Evolutionary conservation across 208 protist species (phyloP).

Genomic region (Porcisia deanei): DNA sequence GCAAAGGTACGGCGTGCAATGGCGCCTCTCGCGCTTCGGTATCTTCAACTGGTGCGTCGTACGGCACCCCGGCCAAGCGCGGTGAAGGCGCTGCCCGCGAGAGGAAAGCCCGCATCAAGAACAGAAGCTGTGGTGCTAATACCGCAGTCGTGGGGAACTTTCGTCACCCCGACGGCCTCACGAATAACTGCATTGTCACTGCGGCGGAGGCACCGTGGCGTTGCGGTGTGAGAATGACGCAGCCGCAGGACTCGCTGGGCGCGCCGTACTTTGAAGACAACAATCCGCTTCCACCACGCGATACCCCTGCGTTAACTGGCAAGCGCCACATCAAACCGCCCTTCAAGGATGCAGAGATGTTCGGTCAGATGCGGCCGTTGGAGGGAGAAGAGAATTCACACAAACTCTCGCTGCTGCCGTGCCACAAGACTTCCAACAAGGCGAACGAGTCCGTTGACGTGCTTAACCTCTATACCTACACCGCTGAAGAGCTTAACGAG

Average conservation of each 20-base stretch:
- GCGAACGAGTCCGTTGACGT: conserved; percentile 78
- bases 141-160: background rate
- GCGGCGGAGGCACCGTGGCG: conserved; percentile 39
- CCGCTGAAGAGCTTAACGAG: conserved; percentile 66
- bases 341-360: conserved; percentile 31
- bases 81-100: conserved; percentile 18
- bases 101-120: conserved; percentile 6
- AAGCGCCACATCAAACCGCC: conserved; percentile 40
- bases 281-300: conserved; percentile 49
- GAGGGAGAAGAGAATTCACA: conserved; percentile 13
- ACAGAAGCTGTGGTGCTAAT: background rate
- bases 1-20: background rate
- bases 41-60: background rate
- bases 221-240: conserved; percentile 38
- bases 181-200: conserved; percentile 41
- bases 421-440: conserved; percentile 43
- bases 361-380: conserved; percentile 16
- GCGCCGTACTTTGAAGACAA: conserved; percentile 67
- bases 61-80: conserved; percentile 17
- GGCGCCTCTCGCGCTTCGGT: background rate
- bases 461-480: conserved; percentile 75
- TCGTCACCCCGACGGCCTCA: conserved; percentile 21
- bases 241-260: conserved; percentile 36
- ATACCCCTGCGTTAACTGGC: conserved; percentile 24
- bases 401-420: conserved; percentile 28